Percentiles rank a stretch among this genome's conserved stretches.
These are phyloP conservation scores for Solanum chacoense DNA, from an alignment of 305 asterid species.

Conservation along the genomic window DNA sequence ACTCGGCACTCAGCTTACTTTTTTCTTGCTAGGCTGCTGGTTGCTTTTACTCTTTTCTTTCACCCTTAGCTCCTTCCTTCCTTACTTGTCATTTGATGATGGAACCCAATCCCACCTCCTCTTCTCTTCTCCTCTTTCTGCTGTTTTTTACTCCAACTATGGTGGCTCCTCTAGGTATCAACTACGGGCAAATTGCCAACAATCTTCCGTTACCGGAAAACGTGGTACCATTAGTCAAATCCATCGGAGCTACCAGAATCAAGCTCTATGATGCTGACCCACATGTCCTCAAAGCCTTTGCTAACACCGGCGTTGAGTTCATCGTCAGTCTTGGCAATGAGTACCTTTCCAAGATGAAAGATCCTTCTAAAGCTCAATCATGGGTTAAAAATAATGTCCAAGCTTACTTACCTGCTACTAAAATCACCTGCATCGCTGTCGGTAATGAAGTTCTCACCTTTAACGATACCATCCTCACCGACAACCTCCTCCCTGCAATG, in stretches of 20 bases:
- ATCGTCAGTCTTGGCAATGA: slow-evolving; percentile 70
- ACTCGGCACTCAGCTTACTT: background rate
- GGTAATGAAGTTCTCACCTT: slow-evolving; percentile 74
- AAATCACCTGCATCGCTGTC: slow-evolving; percentile 56
- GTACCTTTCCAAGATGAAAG: slow-evolving; percentile 39
- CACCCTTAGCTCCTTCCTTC: background rate
- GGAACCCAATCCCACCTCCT: background rate
- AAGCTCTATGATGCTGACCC: slow-evolving; percentile 91
- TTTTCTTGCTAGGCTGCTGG: background rate
- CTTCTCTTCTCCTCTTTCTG: background rate
- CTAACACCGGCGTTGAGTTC: slow-evolving; percentile 70
- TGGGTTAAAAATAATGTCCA: slow-evolving; percentile 75
- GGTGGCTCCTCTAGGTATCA: slow-evolving; percentile 50
- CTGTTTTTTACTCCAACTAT: background rate
- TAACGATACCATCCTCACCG: slow-evolving; percentile 48
- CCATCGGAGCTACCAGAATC: slow-evolving; percentile 56
- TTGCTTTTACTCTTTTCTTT: background rate
- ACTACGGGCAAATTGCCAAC: slow-evolving; percentile 82
- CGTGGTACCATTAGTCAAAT: slow-evolving; percentile 53
- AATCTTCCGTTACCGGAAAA: slow-evolving; percentile 64
- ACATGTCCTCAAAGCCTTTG: slow-evolving; percentile 62
- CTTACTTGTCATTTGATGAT: background rate
- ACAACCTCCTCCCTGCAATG: slow-evolving; percentile 70
- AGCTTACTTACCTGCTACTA: slow-evolving; percentile 53
- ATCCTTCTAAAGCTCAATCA: slow-evolving; percentile 41